Evolutionary conservation across 2,329 filamentous ascomycete genomes (phyloP), one percentile per base, ranked within the genome.

Genomic region (Talaromyces marneffei): DNA sequence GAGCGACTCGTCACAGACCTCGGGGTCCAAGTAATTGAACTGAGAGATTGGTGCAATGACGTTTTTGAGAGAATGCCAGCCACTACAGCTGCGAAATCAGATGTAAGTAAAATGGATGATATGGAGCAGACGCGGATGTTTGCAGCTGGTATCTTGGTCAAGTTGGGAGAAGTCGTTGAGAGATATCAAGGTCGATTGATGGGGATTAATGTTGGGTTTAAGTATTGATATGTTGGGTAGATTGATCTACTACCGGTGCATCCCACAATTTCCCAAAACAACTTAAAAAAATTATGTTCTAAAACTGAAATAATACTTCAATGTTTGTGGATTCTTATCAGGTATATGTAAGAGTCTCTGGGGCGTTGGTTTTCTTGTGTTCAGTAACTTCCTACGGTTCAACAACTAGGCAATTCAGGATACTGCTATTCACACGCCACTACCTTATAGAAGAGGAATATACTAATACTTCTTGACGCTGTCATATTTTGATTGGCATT

Each of bases 131-230:
- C 75, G 56, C 69, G 74, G 57, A 76, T 76, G 77, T 27, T 96
- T 71, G 91, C 94, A 72, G 90, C 89, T 62, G 86, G 88, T 64
- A 85, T 93, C 33, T 88, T 91, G 78, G 90, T 97, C 35, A 88
- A 88, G 70, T 80, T 92, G 66, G 84, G 87, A 52, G 92, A 97
- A 74, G 86, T 91, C 8, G 86, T 93, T 65, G 90, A 95, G 70
- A 89, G 86, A 74, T 92, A 92, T 71, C 88, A 92, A 74, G 84
- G 86, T 61, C 73, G 90, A 62, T 74, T 96, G 68, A 84, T 94
- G 78, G 92, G 92, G 1, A 84, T 90, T 64, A 75, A 84, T 73
- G 76, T 81, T 63, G 81, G 76, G 25, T 81, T 78, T 60, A 70
- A 66, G 37, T 77, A 77, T 63, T 77, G 25, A 52, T 25, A 40